Evolutionary conservation across 371 early-diverging fungal species (phyloP).

Genomic region (Circinella umbellata): DNA sequence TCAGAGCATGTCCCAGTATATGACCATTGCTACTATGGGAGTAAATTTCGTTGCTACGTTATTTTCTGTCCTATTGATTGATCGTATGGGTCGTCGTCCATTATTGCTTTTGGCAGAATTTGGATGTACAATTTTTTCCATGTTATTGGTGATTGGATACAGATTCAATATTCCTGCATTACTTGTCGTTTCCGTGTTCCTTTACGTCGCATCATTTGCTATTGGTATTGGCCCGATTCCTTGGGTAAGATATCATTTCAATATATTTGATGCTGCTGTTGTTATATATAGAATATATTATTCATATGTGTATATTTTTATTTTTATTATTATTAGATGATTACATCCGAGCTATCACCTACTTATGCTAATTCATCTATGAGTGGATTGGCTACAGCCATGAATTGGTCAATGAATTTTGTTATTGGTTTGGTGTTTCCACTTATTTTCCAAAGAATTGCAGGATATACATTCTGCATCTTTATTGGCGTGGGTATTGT

Average conservation of each 20-base stretch:
- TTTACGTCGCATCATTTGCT: conserved; percentile 65
- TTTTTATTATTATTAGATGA: conserved; percentile 14
- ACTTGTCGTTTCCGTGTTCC: conserved; percentile 39
- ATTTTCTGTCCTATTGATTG: conserved; percentile 63
- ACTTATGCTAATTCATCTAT: conserved; percentile 55
- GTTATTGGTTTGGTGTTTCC: conserved; percentile 40
- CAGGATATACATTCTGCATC: conserved; percentile 64
- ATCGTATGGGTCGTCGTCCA: conserved; percentile 74
- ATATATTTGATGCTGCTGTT: too few relatives aligned
- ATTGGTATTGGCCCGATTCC: conserved; percentile 54
- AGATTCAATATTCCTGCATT: conserved; percentile 29
- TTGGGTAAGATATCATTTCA: conserved; percentile 10
- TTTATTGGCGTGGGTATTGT: conserved; percentile 39
- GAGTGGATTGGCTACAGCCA: conserved; percentile 43
- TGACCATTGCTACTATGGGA: conserved; percentile 61
- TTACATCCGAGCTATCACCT: conserved; percentile 71
- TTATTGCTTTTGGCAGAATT: conserved; percentile 66
- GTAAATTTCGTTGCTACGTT: conserved; percentile 61
- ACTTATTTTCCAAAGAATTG: conserved; percentile 48
- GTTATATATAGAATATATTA: too few relatives aligned
- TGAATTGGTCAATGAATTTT: conserved; percentile 50
- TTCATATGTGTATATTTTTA: too few relatives aligned
- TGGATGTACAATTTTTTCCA: conserved; percentile 57
- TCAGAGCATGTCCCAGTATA: conserved; percentile 44
- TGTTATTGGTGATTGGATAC: conserved; percentile 55